Evolutionary conservation across 202 grass and related monocot species (phyloP).

Genomic region (Schoenoplectus tabernaemontani): DNA sequence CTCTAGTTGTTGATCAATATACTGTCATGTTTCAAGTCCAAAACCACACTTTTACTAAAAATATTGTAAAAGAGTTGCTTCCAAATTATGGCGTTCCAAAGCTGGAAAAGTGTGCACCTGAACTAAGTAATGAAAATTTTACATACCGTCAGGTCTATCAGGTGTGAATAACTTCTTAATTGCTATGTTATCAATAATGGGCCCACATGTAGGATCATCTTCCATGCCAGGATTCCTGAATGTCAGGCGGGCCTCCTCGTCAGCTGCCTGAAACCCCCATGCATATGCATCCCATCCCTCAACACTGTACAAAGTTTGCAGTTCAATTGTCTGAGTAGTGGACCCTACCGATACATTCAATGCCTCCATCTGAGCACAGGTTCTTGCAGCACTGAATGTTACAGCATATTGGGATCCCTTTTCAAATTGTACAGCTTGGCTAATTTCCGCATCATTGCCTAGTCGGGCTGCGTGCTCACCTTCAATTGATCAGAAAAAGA

Average conservation of each 20-base stretch:
- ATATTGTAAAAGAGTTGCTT: neutral
- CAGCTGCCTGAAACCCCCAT: slow-evolving; percentile 64
- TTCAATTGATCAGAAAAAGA: slow-evolving; percentile 23
- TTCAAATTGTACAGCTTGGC: slow-evolving; percentile 64
- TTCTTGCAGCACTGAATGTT: slow-evolving; percentile 89
- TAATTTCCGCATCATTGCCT: slow-evolving; percentile 78
- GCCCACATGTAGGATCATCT: slow-evolving; percentile 91
- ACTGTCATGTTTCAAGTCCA: neutral
- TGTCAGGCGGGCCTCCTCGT: slow-evolving; percentile 47
- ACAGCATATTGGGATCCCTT: slow-evolving; percentile 75
- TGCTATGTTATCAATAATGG: slow-evolving; percentile 82
- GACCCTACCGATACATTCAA: slow-evolving; percentile 71
- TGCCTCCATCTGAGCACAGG: slow-evolving; percentile 87
- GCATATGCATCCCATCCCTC: slow-evolving; percentile 96
- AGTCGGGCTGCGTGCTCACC: slow-evolving; percentile 73
- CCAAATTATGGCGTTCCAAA: neutral
- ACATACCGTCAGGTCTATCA: slow-evolving; percentile 61
- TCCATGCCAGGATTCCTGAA: slow-evolving; percentile 99
- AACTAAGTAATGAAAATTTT: neutral
- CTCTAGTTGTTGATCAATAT: neutral
- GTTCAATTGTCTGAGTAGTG: slow-evolving; percentile 55
- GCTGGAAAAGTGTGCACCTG: neutral
- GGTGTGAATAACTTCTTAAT: slow-evolving; percentile 92
- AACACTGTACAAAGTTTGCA: slow-evolving; percentile 95
- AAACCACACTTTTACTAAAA: neutral